Percentiles rank a stretch among this genome's conserved stretches.
Conservation (phyloP, 2,329 filamentous ascomycete genomes). For the Aureobasidium mangrovei region DNA sequence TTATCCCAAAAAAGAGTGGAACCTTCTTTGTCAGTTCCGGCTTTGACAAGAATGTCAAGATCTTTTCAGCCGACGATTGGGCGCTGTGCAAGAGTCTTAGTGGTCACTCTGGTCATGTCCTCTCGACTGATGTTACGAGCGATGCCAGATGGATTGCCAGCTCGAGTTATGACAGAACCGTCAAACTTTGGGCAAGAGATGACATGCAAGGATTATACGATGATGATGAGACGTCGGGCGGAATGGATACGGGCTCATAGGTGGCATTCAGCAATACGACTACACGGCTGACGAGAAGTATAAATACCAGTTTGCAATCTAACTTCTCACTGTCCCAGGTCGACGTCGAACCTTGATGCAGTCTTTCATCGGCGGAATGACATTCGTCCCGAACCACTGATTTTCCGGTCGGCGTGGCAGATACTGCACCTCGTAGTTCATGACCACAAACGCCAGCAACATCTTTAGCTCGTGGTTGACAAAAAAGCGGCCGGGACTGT, state of each 20-base stretch:
- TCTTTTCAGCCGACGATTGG: conserved; percentile 97
- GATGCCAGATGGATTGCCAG: conserved; percentile 91
- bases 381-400: conserved; percentile 17
- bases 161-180: conserved; percentile 85
- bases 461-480: conserved; percentile 31
- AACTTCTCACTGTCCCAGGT: background rate
- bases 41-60: conserved; percentile 90
- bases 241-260: conserved; percentile 10
- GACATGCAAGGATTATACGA: conserved; percentile 46
- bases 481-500: conserved; percentile 32
- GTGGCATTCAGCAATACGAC: background rate
- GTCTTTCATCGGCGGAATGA: conserved; percentile 19
- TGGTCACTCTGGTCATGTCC: conserved; percentile 85
- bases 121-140: conserved; percentile 78
- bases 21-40: conserved; percentile 87
- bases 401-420: conserved; percentile 22
- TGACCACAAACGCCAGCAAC: conserved; percentile 28
- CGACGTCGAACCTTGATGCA: conserved; percentile 16
- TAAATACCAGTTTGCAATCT: no score
- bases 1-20: conserved; percentile 68
- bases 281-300: background rate
- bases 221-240: background rate
- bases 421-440: conserved; percentile 30
- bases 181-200: conserved; percentile 92
- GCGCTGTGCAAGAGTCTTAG: conserved; percentile 76